Evolutionary conservation across 768 basidiomycete genomes (phyloP), one percentile per base, ranked within the genome.

Genomic region (Tricholoma sp.): DNA sequence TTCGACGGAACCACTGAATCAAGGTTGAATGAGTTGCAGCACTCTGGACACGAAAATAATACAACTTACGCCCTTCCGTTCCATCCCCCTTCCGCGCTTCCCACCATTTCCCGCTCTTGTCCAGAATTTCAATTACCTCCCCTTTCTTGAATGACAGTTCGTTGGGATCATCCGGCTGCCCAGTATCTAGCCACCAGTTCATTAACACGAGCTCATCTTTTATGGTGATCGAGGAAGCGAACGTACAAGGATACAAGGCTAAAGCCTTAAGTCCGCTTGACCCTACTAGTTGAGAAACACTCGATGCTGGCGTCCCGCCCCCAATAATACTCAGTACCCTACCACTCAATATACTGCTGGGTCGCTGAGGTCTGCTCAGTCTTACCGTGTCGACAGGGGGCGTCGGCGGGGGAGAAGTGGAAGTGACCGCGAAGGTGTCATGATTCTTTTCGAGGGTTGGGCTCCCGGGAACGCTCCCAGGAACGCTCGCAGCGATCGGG

Each of bases 61-160:
- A 60, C 3, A 1, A 85, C 88, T 68, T 64, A 89, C 88, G 87
- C 61, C 88, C 88, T 56, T 76, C 63, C 4, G 66, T 65, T 52
- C 88, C 90, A 65, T 91, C 85, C 2, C 69, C 37, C 66, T 81
- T 89, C 63, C 75, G 81, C 15, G 84, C 88, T 63, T 87, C 86
- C 90, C 91, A 94, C 91, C 91, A 92, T 66, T 91, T 89, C n/a
- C 88, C 88, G 6, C 66, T 59, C 54, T 85, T 84, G 67, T 96
- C 92, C 44, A 88, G 65, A 45, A 98, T 84, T 52, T 91, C 85
- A 55, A 98, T 75, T 3, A 88, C 74, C 62, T 97, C 95, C 24
- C 91, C 91, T 70, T 94, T 93, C 47, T 74, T 67, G 70, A 98
- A 95, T 18, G 85, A 82, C 7, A 97, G 80, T 68, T 98, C 95